A percentile compares a stretch with the other conserved stretches of the same genome.
Conservation (phyloP, 257 asterid genomes). For the Solanum pennellii region DNA sequence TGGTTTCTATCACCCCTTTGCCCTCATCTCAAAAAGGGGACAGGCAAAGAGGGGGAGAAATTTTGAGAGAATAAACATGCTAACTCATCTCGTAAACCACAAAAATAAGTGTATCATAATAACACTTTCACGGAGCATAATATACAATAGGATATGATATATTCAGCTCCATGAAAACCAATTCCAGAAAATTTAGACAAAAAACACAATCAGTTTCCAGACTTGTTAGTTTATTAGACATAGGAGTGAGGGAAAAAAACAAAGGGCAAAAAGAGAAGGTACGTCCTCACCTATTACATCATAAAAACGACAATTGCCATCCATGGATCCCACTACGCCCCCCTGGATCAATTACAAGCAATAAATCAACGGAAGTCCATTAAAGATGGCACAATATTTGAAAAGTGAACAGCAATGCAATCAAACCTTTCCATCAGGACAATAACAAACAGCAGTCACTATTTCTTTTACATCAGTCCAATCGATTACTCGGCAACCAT, state of each 20-base stretch:
- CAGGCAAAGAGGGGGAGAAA: neutral
- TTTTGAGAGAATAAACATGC: neutral
- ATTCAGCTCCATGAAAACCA: neutral
- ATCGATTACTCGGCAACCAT: conserved; percentile 58
- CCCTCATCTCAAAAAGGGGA: neutral
- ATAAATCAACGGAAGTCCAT: neutral
- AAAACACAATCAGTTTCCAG: neutral
- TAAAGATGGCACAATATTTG: neutral
- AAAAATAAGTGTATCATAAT: neutral
- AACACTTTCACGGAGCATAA: neutral
- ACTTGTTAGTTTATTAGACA: neutral
- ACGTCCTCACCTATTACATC: conserved; percentile 44
- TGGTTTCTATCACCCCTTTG: neutral
- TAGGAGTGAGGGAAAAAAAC: neutral
- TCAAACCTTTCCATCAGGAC: conserved; percentile 76
- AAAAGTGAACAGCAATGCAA: neutral
- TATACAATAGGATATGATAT: neutral
- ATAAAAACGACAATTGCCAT: conserved; percentile 66
- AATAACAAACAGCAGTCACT: conserved; percentile 61
- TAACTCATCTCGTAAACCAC: neutral
- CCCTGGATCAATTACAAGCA: conserved; percentile 36
- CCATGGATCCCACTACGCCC: conserved; percentile 76
- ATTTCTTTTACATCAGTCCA: conserved; percentile 76
- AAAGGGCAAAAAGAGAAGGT: neutral
- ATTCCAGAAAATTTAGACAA: neutral